Evolutionary conservation across 495 filamentous ascomycete genomes (phyloP), one percentile per base, ranked within the genome.

Genomic region (Durotheca rogersii): DNA sequence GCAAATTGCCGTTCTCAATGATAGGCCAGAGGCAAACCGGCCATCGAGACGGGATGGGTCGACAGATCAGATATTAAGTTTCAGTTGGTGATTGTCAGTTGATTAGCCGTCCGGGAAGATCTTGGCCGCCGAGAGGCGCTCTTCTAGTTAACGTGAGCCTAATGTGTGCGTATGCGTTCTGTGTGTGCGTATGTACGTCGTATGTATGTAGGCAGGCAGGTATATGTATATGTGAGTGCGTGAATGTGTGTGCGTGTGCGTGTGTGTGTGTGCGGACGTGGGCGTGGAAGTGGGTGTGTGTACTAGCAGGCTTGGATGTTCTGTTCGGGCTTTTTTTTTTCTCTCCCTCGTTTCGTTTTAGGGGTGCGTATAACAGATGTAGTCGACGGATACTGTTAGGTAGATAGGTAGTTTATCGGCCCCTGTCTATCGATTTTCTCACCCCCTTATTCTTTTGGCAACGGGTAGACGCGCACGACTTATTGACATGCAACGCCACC

Each of bases 401-500:
- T 51, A n/a, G n/a, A n/a, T n/a, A n/a, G n/a, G 15, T 17, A 55
- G 41, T 49, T 54, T 59, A 45, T 41, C 32, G 33, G 25, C 40
- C 39, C 33, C 20, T 27, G 21, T 38, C 15, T 50, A 38, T 44
- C 46, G 43, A 31, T 49, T 12, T 37, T n/a, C n/a, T n/a, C n/a
- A n/a, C n/a, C n/a, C n/a, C n/a, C 30, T 33, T 37, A 30, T 36
- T 46, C 18, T 45, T 41, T 52, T 56, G 56, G 56, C 25, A 45
- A 49, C 56, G 56, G 56, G 39, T 59, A 59, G 50, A 50, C 40
- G 53, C 49, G 50, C 56, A 59, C 49, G 49, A 58, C 54, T 49
- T 57, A 57, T 62, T 59, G 46, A 48, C 48, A 56, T 52, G 58
- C 51, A 60, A 62, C 43, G 58, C 37, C 54, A 57, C 52, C 48